Evolutionary conservation across 169 alveolate species (phyloP).

Genomic region (Besnoitia besnoiti): DNA sequence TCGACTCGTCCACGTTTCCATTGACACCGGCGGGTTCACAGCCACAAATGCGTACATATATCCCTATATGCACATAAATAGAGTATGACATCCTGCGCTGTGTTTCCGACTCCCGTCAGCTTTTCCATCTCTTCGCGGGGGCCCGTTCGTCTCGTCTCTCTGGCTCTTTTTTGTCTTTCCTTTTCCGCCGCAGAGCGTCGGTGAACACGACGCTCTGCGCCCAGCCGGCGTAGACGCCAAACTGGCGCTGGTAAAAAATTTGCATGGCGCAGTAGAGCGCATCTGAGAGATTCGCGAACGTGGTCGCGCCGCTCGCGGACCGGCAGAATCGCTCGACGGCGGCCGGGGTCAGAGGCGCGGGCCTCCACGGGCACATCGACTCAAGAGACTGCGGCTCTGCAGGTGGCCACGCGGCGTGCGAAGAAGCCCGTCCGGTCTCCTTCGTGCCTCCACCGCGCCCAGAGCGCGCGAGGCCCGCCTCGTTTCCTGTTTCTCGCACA

Average conservation of each 20-base stretch:
- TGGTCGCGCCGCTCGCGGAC: background rate
- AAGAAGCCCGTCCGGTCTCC: background rate
- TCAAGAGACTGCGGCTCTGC: too few relatives aligned
- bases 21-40: too few relatives aligned
- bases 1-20: too few relatives aligned
- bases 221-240: slow-evolving; percentile 52
- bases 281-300: background rate
- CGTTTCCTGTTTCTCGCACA: background rate
- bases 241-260: background rate
- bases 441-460: too few relatives aligned
- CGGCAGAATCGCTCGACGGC: background rate
- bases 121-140: too few relatives aligned
- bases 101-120: too few relatives aligned
- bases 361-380: too few relatives aligned
- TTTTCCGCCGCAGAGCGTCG: background rate
- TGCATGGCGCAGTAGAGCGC: slow-evolving; percentile 21
- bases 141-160: background rate
- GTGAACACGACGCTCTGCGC: slow-evolving; percentile 43
- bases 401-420: background rate
- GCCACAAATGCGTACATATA: too few relatives aligned
- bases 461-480: background rate
- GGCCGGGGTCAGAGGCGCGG: background rate
- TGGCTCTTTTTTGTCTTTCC: too few relatives aligned
- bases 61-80: too few relatives aligned
- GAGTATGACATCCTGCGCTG: too few relatives aligned